Base-by-base conservation (phyloP, 495 filamentous ascomycete species). In the Aspergillus sclerotioniger region DNA sequence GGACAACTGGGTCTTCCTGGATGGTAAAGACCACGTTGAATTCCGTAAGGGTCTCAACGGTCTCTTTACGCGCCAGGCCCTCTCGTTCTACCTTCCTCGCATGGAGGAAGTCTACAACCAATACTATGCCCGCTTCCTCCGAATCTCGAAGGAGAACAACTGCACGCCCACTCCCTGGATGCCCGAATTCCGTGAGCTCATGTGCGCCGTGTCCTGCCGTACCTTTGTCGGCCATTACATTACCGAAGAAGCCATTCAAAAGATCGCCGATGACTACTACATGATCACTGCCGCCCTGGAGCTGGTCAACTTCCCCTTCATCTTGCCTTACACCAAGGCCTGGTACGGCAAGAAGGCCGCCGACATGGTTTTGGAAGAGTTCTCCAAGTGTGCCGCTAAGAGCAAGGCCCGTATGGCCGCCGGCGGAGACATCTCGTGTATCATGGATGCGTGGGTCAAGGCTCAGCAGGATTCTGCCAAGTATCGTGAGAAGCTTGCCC, bases 161-260 rank as follows among this genome's bases (percentile, higher is more conserved):
- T 83, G 85, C 61, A 82, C 89, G 74, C 89, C 90, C 4, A 74
- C 88, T 29, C 88, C 91, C 39, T 98, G 90, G 81, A 97, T 98
- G 91, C 76, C 84, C 51, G 82, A 88, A 56, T 96, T 98, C 83
- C 91, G 94, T 63, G 94, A 98, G 76, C 79, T 98, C 60, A 96
- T 96, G 87, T 94, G 90, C 68, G 92, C 94, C 61, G 84, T 98
- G 37, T 95, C 92, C 37, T 91, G 91, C 78, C 88, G 95, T 55
- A 96, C 94, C 20, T 98, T 98, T 70, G 94, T 96, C 53, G 95
- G 95, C 28, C 88, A 96, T 76, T 97, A 98, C 75, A 92, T 96
- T 70, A 80, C 85, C 53, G 91, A 96, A 61, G 88, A 88, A 64
- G 84, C 87, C 47, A 84, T 96, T 60, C 92, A 96, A 82, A 94